Evolutionary conservation across 164 flowering plant species (phyloP).

Genomic region (Macadamia tetraphylla): DNA sequence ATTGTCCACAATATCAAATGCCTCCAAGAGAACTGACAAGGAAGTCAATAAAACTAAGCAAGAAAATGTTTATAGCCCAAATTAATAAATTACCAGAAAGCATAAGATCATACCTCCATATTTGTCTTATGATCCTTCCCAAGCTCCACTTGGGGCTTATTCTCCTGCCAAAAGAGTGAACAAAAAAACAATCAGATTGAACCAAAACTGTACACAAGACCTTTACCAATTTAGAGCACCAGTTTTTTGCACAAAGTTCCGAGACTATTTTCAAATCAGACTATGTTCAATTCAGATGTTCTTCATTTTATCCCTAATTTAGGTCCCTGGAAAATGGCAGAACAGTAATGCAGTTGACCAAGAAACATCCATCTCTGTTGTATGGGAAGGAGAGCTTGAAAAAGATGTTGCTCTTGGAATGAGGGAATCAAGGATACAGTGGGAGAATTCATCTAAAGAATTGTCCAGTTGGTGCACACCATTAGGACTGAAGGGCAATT

Average conservation of each 20-base stretch:
- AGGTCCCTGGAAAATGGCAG: too few relatives aligned
- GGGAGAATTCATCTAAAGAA: too few relatives aligned
- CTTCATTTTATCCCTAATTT: too few relatives aligned
- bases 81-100: neutral
- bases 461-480: too few relatives aligned
- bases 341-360: too few relatives aligned
- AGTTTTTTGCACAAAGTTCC: neutral
- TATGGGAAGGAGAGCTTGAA: too few relatives aligned
- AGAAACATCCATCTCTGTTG: too few relatives aligned
- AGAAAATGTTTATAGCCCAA: neutral
- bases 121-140: constrained; percentile 31
- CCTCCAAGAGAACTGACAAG: constrained; percentile 3
- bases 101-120: constrained; percentile 40
- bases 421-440: too few relatives aligned
- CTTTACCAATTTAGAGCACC: neutral
- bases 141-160: constrained; percentile 33
- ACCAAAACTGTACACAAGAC: neutral
- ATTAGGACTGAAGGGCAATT: too few relatives aligned
- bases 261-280: too few relatives aligned
- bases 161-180: constrained; percentile 35
- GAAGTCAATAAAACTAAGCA: neutral
- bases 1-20: neutral
- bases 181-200: constrained; percentile 1
- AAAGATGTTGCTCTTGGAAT: too few relatives aligned
- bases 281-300: too few relatives aligned